These are phyloP conservation scores for Colletotrichum paranaense DNA, from an alignment of 2,329 filamentous ascomycete genomes.

Conservation along the genomic window DNA sequence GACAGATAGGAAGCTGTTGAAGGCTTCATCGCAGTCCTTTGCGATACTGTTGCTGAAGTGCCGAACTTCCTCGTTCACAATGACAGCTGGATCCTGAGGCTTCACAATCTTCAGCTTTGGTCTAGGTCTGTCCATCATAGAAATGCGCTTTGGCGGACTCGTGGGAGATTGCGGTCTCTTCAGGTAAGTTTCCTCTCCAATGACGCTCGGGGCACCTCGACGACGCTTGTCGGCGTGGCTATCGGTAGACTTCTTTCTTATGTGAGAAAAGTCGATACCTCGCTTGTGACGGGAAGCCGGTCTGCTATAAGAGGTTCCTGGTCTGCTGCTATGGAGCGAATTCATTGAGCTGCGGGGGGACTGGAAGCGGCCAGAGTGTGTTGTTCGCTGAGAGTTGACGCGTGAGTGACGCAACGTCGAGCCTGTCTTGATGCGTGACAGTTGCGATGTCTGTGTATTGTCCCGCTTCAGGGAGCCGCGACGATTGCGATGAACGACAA, in stretches of 20 bases:
- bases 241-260: conserved; percentile 50
- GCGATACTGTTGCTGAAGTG: conserved; percentile 88
- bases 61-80: conserved; percentile 79
- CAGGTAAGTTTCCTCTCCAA: not conserved
- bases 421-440: conserved; percentile 48
- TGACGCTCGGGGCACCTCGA: not conserved
- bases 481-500: conserved; percentile 72
- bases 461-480: conserved; percentile 32
- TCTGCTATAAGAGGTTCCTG: conserved; percentile 55
- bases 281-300: conserved; percentile 60
- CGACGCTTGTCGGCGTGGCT: conserved; percentile 31
- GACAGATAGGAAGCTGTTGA: conserved; percentile 73
- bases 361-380: conserved; percentile 43
- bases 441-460: conserved; percentile 49
- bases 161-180: conserved; percentile 14
- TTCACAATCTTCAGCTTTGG: conserved; percentile 41
- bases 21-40: conserved; percentile 88
- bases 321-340: conserved; percentile 61
- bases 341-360: conserved; percentile 56
- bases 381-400: conserved; percentile 47
- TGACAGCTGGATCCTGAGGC: conserved; percentile 36
- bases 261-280: conserved; percentile 65
- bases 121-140: conserved; percentile 33
- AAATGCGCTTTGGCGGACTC: conserved; percentile 18
- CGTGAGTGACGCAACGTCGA: conserved; percentile 41